These are phyloP conservation scores for Epithele typhae DNA, from an alignment of 768 basidiomycete genomes.

Conservation along the genomic window DNA sequence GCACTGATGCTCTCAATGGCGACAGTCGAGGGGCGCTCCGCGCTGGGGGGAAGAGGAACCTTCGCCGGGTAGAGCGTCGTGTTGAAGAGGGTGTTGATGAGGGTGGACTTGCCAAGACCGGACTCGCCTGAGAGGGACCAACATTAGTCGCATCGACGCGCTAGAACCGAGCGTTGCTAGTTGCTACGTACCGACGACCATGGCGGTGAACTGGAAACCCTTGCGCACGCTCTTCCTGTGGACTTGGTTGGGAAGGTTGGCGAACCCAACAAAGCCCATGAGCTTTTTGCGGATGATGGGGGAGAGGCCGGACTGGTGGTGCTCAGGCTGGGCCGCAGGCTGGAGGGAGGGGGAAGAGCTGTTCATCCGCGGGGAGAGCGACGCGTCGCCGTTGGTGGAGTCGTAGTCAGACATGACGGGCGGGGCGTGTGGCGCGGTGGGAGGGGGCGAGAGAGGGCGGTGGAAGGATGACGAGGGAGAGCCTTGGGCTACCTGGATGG, in stretches of 20 bases:
- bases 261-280: constrained; percentile 94
- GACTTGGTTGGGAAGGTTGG: constrained; percentile 98
- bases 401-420: constrained; percentile 67
- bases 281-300: constrained; percentile 79
- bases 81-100: constrained; percentile 98
- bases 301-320: constrained; percentile 24
- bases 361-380: constrained; percentile 51
- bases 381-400: constrained; percentile 61
- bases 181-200: constrained; percentile 90
- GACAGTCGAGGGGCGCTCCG: constrained; percentile 88
- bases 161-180: constrained; percentile 16
- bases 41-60: constrained; percentile 76
- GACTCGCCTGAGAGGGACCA: constrained; percentile 81
- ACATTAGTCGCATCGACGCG: constrained; percentile 1
- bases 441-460: constrained; percentile 19
- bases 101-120: constrained; percentile 96
- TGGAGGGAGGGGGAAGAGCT: constrained; percentile 59
- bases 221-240: constrained; percentile 98
- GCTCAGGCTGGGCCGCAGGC: constrained; percentile 19
- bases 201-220: constrained; percentile 97
- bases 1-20: constrained; percentile 98
- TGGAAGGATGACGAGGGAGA: constrained; percentile 2
- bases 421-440: constrained; percentile 17
- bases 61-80: constrained; percentile 92
- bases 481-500: constrained; percentile 42